Percentiles rank a stretch among this genome's conserved stretches.
phyloP scores from a whole-genome alignment of 1,284 basidiomycete species.

The Trichosporon ovoides region DNA sequence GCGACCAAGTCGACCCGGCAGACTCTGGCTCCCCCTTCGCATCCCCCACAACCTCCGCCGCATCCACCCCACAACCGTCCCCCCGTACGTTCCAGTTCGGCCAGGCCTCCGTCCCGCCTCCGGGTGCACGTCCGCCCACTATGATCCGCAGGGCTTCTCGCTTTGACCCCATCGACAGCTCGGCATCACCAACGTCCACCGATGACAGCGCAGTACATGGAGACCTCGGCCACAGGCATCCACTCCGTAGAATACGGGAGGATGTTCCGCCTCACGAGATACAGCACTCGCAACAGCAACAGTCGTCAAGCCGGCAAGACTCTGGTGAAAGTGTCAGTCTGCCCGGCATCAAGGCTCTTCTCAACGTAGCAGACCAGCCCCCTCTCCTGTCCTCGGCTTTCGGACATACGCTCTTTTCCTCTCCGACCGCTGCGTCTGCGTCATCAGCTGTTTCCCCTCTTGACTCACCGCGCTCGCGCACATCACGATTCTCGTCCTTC shows the following conservation, averaged over 20 bases:
- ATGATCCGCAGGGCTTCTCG: conserved; percentile 28
- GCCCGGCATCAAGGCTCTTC: conserved; percentile 32
- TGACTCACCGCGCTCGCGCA: conserved; percentile 34
- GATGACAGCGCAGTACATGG: conserved; percentile 35
- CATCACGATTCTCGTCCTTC: conserved; percentile 42
- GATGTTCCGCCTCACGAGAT: conserved; percentile 21
- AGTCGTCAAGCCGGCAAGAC: neutral
- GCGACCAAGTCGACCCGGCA: neutral
- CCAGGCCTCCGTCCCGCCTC: conserved; percentile 11
- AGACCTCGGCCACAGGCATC: conserved; percentile 38
- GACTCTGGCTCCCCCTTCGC: neutral
- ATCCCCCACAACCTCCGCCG: neutral
- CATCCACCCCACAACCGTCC: neutral
- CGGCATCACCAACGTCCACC: conserved; percentile 3
- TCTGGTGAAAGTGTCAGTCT: conserved; percentile 22
- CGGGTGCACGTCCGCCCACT: conserved; percentile 18
- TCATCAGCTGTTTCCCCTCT: conserved; percentile 30
- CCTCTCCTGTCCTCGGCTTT: conserved; percentile 22
- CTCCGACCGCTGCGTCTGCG: conserved; percentile 31
- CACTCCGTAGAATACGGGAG: conserved; percentile 36
- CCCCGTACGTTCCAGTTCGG: neutral
- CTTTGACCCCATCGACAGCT: conserved; percentile 41
- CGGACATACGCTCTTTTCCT: conserved; percentile 20
- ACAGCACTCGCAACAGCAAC: neutral
- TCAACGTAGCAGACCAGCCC: conserved; percentile 20